Base-by-base conservation (phyloP, 345 rosid genomes). In the Populus tremula region DNA sequence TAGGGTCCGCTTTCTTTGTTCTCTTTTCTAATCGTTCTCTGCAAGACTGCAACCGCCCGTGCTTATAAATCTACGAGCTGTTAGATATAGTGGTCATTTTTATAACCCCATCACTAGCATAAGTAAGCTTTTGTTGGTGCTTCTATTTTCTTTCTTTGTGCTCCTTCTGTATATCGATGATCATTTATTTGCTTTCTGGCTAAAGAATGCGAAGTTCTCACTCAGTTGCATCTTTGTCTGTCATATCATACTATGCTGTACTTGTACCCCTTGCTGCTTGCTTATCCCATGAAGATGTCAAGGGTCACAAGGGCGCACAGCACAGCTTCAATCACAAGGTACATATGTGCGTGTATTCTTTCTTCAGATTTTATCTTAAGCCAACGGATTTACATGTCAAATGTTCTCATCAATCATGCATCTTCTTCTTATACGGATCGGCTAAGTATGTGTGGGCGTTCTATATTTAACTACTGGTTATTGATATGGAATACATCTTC, bases 301-400 rank as follows among this genome's bases (percentile, higher is more conserved):
- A 39, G 27, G 62, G 39, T 61, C 78, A 73, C 77, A 82, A 84
- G 69, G 67, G 11, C 72, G 65, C 56, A 1, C 76, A 77, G 69
- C 73, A 77, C 67, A 54, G 76, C 13, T 47, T 47, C 72, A 38
- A 61, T 53, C 76, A 80, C 77, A 70, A 85, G 88, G 88, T 84
- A 84, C 33, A 21, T 45, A 3, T 33, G 35, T 4, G 35, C 35
- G 20, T 41, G 49, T 12, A 10, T 68, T 41, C 4, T 64, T 67
- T 25, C 18, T 70, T 67, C 39, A 1, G 20, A 33, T 31, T 70
- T n/a, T 36, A 9, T 21, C 21, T 2, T 35, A 4, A 17, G 31
- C 36, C 13, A 5, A 7, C 4, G 31, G 2, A 54, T 72, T 12
- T 21, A 35, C 18, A 3, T 54, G 5, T 3, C 2, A 4, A 39